These are phyloP conservation scores for Lachancea meyersii DNA, from an alignment of 805 yeast genomes.

Conservation along the genomic window DNA sequence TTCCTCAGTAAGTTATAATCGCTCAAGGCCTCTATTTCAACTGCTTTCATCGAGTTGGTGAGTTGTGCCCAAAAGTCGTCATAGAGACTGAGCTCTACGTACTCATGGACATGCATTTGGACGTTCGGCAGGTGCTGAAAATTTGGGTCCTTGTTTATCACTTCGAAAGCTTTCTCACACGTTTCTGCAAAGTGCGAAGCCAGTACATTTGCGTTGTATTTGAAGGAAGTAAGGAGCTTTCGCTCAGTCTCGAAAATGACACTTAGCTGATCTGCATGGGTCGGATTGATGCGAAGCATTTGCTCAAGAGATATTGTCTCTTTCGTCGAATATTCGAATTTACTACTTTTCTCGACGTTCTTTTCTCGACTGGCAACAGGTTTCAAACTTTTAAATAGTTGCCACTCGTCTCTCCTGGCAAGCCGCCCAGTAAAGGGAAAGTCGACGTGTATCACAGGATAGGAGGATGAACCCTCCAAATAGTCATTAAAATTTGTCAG, in stretches of 20 bases:
- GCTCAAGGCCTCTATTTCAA: constrained; percentile 20
- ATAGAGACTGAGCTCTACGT: constrained; percentile 64
- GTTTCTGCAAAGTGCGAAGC: constrained; percentile 1
- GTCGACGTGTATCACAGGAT: constrained; percentile 54
- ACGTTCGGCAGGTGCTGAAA: constrained; percentile 31
- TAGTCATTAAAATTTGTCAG: constrained; percentile 53
- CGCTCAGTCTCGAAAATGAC: constrained; percentile 5
- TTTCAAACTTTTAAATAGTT: background rate
- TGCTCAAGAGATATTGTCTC: constrained; percentile 9
- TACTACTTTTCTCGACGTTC: background rate
- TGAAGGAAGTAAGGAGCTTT: background rate
- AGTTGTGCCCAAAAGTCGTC: constrained; percentile 58
- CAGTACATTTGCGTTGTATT: background rate
- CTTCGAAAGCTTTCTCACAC: constrained; percentile 1
- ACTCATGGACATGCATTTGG: constrained; percentile 53
- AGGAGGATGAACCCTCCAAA: constrained; percentile 49
- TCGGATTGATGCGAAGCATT: constrained; percentile 7
- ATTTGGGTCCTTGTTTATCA: background rate
- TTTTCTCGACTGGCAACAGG: background rate
- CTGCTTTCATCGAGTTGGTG: constrained; percentile 21
- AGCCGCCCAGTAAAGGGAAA: constrained; percentile 46
- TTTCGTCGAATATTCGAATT: background rate
- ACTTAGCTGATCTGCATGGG: constrained; percentile 3
- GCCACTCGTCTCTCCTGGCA: constrained; percentile 16
- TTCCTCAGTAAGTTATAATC: constrained; percentile 23